Conservation (phyloP, 192 early-diverging fungal species). For the Coemansia sp. region DNA sequence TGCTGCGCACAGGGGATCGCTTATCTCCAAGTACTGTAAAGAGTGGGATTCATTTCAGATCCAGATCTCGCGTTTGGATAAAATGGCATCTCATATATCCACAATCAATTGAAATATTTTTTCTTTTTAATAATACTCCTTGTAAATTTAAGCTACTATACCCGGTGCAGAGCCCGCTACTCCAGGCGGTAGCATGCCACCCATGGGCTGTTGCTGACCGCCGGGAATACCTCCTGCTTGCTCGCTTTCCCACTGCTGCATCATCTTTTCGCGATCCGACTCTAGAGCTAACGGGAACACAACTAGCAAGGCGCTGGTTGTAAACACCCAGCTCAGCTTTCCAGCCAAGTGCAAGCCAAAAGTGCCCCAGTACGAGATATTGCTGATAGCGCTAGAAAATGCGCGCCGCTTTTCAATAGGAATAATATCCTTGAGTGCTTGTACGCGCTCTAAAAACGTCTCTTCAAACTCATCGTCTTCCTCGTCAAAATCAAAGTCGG, state of each 20-base stretch:
- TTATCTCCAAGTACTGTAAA: slow-evolving; percentile 20
- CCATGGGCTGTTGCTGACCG: slow-evolving; percentile 11
- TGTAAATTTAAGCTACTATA: slow-evolving; percentile 10
- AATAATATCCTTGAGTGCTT: slow-evolving; percentile 87
- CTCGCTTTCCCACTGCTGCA: slow-evolving; percentile 81
- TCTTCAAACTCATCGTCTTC: slow-evolving; percentile 80
- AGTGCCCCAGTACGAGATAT: slow-evolving; percentile 62
- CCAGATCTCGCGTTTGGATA: slow-evolving; percentile 26
- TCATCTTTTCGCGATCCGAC: slow-evolving; percentile 83
- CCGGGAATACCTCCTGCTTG: slow-evolving; percentile 25
- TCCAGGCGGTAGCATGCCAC: slow-evolving; percentile 4
- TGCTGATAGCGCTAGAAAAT: slow-evolving; percentile 63
- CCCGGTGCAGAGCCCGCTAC: slow-evolving; percentile 27
- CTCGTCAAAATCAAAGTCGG: slow-evolving; percentile 62
- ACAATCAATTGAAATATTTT: background rate
- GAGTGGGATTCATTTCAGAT: slow-evolving; percentile 37
- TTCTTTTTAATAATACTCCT: background rate
- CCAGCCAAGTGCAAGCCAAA: slow-evolving; percentile 68
- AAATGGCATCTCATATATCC: slow-evolving; percentile 17
- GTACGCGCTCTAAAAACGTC: slow-evolving; percentile 78
- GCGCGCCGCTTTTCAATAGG: slow-evolving; percentile 71
- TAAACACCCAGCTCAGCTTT: slow-evolving; percentile 86
- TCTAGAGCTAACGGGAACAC: slow-evolving; percentile 86
- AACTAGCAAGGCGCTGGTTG: slow-evolving; percentile 82
- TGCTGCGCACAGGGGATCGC: background rate